phyloP scores from a whole-genome alignment of 2,329 filamentous ascomycete genomes.

The Dactylellina cionopaga region DNA sequence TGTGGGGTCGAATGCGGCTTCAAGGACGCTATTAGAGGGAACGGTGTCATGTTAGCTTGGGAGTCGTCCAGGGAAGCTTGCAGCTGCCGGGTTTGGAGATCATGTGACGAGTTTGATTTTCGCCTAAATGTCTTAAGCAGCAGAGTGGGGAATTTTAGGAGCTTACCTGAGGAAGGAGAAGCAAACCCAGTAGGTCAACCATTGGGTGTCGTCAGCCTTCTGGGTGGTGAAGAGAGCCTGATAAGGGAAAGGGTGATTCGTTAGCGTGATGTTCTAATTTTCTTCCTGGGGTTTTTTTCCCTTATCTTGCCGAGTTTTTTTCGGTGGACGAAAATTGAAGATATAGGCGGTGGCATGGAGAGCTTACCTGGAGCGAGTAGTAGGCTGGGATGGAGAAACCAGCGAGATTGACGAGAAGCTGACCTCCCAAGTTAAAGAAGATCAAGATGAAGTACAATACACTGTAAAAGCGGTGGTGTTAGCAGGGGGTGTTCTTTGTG shows the following conservation, averaged over 20 bases:
- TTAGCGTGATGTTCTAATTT: conserved; percentile 23
- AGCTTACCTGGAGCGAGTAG: conserved; percentile 72
- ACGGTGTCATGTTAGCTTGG: conserved; percentile 41
- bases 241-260: conserved; percentile 5
- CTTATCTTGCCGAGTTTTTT: conserved; percentile 10
- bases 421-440: conserved; percentile 89
- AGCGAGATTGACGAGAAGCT: conserved; percentile 86
- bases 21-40: conserved; percentile 69
- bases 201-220: conserved; percentile 83
- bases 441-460: conserved; percentile 90
- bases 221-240: conserved; percentile 75
- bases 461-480: conserved; percentile 26
- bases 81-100: conserved; percentile 24
- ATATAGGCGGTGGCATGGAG: not conserved
- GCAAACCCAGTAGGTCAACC: conserved; percentile 82
- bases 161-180: conserved; percentile 73
- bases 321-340: not conserved
- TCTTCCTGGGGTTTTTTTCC: not conserved
- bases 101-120: conserved; percentile 49
- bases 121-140: conserved; percentile 45
- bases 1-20: conserved; percentile 83
- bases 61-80: not conserved
- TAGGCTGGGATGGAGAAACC: conserved; percentile 85
- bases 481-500: conserved; percentile 16
- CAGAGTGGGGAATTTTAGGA: conserved; percentile 20